Conservation (phyloP, 1,284 basidiomycete genomes). For the Melampsora larici-populina region DNA sequence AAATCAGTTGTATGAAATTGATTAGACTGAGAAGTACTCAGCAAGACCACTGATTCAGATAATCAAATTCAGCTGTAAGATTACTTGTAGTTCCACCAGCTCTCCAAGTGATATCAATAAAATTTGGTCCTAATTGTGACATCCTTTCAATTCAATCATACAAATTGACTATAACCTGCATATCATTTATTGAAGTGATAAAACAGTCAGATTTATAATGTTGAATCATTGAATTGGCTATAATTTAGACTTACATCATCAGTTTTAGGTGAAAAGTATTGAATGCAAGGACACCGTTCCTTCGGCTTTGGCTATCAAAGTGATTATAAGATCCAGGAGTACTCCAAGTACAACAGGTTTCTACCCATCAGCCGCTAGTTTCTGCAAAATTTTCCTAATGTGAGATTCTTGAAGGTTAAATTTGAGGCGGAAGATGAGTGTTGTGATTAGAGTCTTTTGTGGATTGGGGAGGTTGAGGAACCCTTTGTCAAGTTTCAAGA, state of each 20-base stretch:
- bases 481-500: too few species aligned
- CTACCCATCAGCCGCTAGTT: slow-evolving; percentile 38
- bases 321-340: neutral
- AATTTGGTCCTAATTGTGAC: slow-evolving; percentile 79
- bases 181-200: neutral
- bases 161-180: slow-evolving; percentile 78
- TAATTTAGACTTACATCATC: slow-evolving; percentile 62
- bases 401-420: neutral
- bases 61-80: slow-evolving; percentile 66
- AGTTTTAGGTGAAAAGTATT: slow-evolving; percentile 94
- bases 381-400: slow-evolving; percentile 37
- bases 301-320: slow-evolving; percentile 55
- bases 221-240: neutral
- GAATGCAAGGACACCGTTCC: slow-evolving; percentile 84
- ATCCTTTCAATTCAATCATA: slow-evolving; percentile 74
- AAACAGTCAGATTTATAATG: neutral
- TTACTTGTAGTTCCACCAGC: slow-evolving; percentile 79
- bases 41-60: slow-evolving; percentile 76
- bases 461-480: too few species aligned
- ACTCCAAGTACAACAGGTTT: neutral
- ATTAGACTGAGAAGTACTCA: slow-evolving; percentile 73
- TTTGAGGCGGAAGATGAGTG: neutral
- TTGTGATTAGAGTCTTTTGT: too few species aligned
- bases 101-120: slow-evolving; percentile 99
- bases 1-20: slow-evolving; percentile 69